A percentile compares a stretch with the other conserved stretches of the same genome.
These are phyloP conservation scores for Eucalyptus tenuipes DNA, from an alignment of 345 rosid genomes.

Conservation along the genomic window DNA sequence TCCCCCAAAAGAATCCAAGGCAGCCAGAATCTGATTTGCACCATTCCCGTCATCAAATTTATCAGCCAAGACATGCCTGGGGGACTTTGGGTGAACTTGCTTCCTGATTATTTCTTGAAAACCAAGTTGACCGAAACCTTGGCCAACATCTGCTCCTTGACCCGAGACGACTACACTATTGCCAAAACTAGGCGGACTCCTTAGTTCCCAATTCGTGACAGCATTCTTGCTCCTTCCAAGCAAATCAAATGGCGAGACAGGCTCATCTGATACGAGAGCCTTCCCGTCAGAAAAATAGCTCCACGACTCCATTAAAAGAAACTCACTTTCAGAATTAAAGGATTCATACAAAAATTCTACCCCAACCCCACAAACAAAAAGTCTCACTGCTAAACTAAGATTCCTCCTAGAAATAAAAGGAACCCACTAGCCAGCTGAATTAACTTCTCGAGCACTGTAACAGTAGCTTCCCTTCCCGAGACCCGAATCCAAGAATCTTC, in stretches of 20 bases:
- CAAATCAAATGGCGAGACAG: slow-evolving; percentile 14
- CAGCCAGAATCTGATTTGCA: slow-evolving; percentile 5
- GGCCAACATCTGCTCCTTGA: slow-evolving; percentile 2
- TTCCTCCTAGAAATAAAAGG: not conserved
- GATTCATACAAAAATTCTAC: not conserved
- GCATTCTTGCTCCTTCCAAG: slow-evolving; percentile 11
- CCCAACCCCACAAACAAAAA: not conserved
- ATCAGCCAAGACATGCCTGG: slow-evolving; percentile 2
- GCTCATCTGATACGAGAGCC: slow-evolving; percentile 7
- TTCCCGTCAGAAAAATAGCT: slow-evolving; percentile 27
- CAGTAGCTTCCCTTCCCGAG: not conserved
- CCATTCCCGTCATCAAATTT: slow-evolving; percentile 5
- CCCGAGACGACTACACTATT: slow-evolving; percentile 9
- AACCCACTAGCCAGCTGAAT: not conserved
- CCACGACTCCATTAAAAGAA: slow-evolving; percentile 37
- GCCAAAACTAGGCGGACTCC: slow-evolving; percentile 7
- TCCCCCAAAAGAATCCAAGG: not conserved
- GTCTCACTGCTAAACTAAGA: not conserved
- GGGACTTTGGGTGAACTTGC: slow-evolving; percentile 4
- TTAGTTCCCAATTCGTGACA: slow-evolving; percentile 17
- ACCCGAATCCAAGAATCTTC: not conserved
- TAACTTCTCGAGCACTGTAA: not conserved
- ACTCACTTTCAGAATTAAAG: not conserved
- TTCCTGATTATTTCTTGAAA: slow-evolving; percentile 13
- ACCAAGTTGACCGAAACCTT: slow-evolving; percentile 15